Percentiles rank a stretch among this genome's conserved stretches.
Evolutionary conservation across 768 basidiomycete genomes (phyloP).

Genomic region (Psilocybe cyanescens): DNA sequence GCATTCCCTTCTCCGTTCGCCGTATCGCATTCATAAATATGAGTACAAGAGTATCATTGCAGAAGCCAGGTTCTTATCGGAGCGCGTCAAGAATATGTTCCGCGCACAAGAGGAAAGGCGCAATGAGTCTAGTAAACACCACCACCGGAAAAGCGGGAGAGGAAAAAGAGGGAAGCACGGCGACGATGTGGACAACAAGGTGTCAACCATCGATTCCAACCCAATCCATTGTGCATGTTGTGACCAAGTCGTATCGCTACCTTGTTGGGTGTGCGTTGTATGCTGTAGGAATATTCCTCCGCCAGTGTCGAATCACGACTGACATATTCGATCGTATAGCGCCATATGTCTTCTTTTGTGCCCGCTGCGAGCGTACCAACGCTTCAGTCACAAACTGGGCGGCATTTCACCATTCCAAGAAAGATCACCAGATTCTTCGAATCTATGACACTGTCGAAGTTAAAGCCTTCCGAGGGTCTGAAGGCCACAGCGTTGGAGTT

Average conservation of each 20-base stretch:
- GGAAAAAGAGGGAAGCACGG: neutral
- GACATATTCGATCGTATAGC: neutral
- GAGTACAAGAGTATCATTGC: conserved; percentile 9
- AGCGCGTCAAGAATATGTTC: conserved; percentile 14
- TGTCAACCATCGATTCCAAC: neutral
- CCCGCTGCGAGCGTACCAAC: conserved; percentile 6
- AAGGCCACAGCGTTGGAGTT: conserved; percentile 4
- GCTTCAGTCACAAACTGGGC: neutral
- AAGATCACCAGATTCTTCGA: conserved; percentile 12
- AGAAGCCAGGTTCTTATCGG: conserved; percentile 9
- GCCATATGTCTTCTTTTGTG: conserved; percentile 7
- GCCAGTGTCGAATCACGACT: neutral
- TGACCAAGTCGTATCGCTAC: neutral
- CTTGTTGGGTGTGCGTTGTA: conserved; percentile 17
- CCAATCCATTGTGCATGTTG: conserved; percentile 11
- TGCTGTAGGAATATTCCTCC: conserved; percentile 11
- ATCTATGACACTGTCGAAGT: conserved; percentile 16
- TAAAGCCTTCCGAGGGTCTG: neutral
- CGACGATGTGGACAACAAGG: neutral
- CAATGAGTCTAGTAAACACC: conserved; percentile 1
- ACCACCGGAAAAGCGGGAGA: neutral
- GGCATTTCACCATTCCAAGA: neutral
- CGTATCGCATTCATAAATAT: conserved; percentile 2
- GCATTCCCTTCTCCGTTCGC: conserved; percentile 16
- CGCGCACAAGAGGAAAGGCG: neutral